Base-by-base conservation (phyloP, 345 rosid species). In the Camelina laxa region DNA sequence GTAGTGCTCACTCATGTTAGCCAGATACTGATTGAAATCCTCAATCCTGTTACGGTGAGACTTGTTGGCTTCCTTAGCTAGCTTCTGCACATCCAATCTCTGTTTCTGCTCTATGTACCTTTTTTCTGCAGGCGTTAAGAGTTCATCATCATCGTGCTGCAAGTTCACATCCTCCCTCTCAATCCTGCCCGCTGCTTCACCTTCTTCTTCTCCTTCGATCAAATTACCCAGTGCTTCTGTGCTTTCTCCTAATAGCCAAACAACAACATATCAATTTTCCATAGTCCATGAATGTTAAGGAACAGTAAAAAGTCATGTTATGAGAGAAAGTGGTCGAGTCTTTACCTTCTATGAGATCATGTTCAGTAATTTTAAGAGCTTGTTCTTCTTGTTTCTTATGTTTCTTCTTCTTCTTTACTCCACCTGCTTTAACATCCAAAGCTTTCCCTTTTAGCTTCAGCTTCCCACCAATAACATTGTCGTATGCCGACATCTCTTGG, bases 391-490 rank as follows among this genome's bases (percentile, higher is more conserved):
- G 85, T 65, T 83, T 82, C 87, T 84, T 87, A 16, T 82, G 76
- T 38, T 91, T 85, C 89, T 87, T 89, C 70, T 94, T 89, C 67
- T 91, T 93, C 83, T 84, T 94, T 24, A 87, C 70, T 7, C 96
- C 96, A 58, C 91, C 97, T 65, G 92, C 87, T 79, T 91, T 90
- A 75, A 95, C 96, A 67, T 90, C 93, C 65, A 95, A 82, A n/a
- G 97, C 91, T 64, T 95, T 95, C 4, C 97, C 97, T 82, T 95
- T 95, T 7, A 95, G 89, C 85, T 95, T 91, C 71, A 95, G 80
- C 84, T 92, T 91, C 70, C 97, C 97, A 65, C 91, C 91, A 21
- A 92, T 85, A 4, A 90, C 84, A 51, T 87, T 88, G 16, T 92
- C 93, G 69, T 84, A 95, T 7, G 70, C 81, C 2, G 97, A 94